Percentiles rank a stretch among this genome's conserved stretches.
Conservation (phyloP, 2,329 filamentous ascomycete species). For the Periconia sp. region DNA sequence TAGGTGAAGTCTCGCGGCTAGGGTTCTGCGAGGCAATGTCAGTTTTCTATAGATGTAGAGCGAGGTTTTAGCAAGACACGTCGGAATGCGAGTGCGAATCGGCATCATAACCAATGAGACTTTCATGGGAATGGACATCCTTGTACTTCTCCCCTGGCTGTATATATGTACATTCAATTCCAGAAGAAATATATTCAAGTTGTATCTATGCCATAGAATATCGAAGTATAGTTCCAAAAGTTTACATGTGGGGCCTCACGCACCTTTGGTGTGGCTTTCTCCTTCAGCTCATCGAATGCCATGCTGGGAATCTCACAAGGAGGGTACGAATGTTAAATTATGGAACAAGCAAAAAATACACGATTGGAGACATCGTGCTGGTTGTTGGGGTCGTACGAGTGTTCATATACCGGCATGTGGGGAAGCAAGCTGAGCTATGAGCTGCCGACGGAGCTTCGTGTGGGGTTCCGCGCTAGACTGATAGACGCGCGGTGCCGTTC, state of each 20-base stretch:
- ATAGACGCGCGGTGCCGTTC: conserved; percentile 4
- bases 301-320: conserved; percentile 16
- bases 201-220: neutral
- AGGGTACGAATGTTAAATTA: neutral
- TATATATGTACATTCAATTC: too few species aligned
- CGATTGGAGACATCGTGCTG: conserved; percentile 3
- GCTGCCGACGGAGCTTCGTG: conserved; percentile 21
- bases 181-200: neutral
- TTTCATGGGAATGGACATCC: too few species aligned
- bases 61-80: too few species aligned
- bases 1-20: conserved; percentile 46
- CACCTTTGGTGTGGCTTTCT: conserved; percentile 40
- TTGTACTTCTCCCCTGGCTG: too few species aligned
- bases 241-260: conserved; percentile 22
- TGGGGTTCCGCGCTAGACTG: conserved; percentile 32
- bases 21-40: conserved; percentile 22
- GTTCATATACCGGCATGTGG: conserved; percentile 26
- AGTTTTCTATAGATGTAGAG: conserved; percentile 1
- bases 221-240: neutral
- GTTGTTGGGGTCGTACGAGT: conserved; percentile 7
- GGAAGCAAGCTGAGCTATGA: conserved; percentile 11
- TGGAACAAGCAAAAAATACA: neutral
- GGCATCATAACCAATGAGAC: too few species aligned
- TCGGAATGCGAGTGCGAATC: too few species aligned
- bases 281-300: conserved; percentile 39